Evolutionary conservation across 176 grass and related monocot species (phyloP).

Genomic region (Melocanna baccifera): DNA sequence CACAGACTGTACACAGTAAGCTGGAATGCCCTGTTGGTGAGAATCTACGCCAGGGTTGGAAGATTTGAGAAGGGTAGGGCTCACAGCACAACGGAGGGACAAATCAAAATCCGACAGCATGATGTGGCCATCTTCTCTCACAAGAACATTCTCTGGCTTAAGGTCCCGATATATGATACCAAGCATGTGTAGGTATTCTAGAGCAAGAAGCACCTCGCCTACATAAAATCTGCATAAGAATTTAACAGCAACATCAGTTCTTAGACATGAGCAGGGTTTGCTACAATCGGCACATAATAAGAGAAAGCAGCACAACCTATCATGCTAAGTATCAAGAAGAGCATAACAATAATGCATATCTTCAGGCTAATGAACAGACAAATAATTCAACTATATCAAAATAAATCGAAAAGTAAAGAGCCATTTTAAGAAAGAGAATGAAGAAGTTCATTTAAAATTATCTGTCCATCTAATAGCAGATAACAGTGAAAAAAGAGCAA

Average conservation of each 20-base stretch:
- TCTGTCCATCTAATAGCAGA: background rate
- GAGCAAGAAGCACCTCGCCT: constrained; percentile 65
- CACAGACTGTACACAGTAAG: constrained; percentile 58
- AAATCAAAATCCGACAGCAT: constrained; percentile 92
- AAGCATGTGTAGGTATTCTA: constrained; percentile 87
- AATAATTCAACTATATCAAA: background rate
- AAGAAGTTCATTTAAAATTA: background rate
- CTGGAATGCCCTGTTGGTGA: constrained; percentile 42
- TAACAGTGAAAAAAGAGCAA: background rate
- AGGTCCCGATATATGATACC: constrained; percentile 83
- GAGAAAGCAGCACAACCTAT: background rate
- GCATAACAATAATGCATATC: background rate
- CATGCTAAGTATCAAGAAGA: background rate
- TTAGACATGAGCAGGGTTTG: background rate
- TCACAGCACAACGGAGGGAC: constrained; percentile 64
- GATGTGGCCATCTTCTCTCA: constrained; percentile 83
- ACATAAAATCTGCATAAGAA: constrained; percentile 72
- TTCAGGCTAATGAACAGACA: background rate
- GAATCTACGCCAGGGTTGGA: constrained; percentile 48
- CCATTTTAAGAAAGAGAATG: background rate
- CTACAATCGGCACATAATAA: background rate
- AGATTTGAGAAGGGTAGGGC: constrained; percentile 63
- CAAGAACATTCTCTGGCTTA: constrained; percentile 87
- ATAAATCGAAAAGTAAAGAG: background rate
- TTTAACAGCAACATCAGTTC: constrained; percentile 24